Evolutionary conservation across 164 flowering plant species (phyloP), one percentile per base, ranked within the genome.

Genomic region (Umbilicus rupestris): DNA sequence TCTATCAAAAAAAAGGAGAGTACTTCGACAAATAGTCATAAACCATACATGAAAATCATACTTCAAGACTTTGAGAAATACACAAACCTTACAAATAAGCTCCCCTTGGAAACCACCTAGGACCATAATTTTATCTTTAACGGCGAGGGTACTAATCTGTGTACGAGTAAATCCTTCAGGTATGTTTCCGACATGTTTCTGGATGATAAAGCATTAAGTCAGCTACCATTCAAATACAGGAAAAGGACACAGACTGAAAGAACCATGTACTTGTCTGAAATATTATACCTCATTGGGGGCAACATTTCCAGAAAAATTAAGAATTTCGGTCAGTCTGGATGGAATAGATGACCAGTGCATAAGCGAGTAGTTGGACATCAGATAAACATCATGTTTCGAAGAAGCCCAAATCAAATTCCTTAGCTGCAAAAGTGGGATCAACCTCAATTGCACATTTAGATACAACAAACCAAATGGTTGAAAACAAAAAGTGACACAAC

Each of bases 71-170:
- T 52, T 20, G 55, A 22, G 52, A 62, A 68, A 12, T 45, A 66
- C 28, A 37, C 69, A 64, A 52, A 88, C 96, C 88, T 88, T 88
- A 69, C 96, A 88, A 63, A 78, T 73, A 70, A 89, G 77, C 72
- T 89, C 96, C 71, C 96, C 96, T 68, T 87, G 90, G 66, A 89
- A 89, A n/a, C 96, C 96, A n/a, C 96, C 96, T 22, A 90, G 90
- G 28, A 89, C 86, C 44, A 89, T 68, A 50, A 84, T 73, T 52
- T 81, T 78, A 45, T 85, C 81, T 79, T 81, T 82, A 39, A 89
- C 90, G 4, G 90, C 90, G 58, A 89, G 71, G 24, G 92, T 84
- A 73, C 96, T 89, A 26, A 87, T 79, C 71, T 87, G 96, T 37
- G 86, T 83, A 66, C 79, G 85, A 1, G 83, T 78, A 67, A 89